Evolutionary conservation across 2,329 filamentous ascomycete genomes (phyloP).

Genomic region (Fusarium citri): DNA sequence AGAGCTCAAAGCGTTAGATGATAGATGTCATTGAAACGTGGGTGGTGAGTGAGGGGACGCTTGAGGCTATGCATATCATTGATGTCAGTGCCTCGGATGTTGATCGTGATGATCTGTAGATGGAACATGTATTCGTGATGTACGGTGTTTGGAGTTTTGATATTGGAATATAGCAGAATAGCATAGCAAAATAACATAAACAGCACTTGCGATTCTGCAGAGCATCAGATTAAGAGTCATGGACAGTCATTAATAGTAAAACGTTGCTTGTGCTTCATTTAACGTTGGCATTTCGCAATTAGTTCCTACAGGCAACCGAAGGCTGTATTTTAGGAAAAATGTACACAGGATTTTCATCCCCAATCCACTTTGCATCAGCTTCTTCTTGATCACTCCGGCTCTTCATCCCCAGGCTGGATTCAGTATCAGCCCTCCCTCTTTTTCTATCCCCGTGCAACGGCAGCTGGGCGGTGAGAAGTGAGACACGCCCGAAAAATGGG

Average conservation of each 20-base stretch:
- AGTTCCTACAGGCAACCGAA: slow-evolving; percentile 50
- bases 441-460: slow-evolving; percentile 21
- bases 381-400: slow-evolving; percentile 15
- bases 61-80: not conserved
- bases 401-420: slow-evolving; percentile 11
- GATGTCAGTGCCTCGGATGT: slow-evolving; percentile 2
- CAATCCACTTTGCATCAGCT: slow-evolving; percentile 42
- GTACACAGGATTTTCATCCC: slow-evolving; percentile 52
- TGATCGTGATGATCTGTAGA: not conserved
- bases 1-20: not conserved
- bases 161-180: not conserved
- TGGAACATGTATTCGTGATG: not conserved
- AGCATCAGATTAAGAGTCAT: not conserved
- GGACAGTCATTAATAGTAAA: slow-evolving; percentile 6
- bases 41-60: not conserved
- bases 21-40: not conserved
- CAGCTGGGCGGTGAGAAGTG: slow-evolving; percentile 26
- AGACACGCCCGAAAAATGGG: slow-evolving; percentile 8
- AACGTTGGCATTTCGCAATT: slow-evolving; percentile 48
- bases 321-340: slow-evolving; percentile 53
- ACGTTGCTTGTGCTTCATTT: slow-evolving; percentile 44
- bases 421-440: slow-evolving; percentile 33
- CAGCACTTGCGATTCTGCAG: not conserved
- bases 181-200: not conserved
- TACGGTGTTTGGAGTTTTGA: not conserved